Percentiles rank a stretch among this genome's conserved stretches.
Evolutionary conservation across 805 yeast genomes (phyloP).

Genomic region (Kregervanrija delftensis): DNA sequence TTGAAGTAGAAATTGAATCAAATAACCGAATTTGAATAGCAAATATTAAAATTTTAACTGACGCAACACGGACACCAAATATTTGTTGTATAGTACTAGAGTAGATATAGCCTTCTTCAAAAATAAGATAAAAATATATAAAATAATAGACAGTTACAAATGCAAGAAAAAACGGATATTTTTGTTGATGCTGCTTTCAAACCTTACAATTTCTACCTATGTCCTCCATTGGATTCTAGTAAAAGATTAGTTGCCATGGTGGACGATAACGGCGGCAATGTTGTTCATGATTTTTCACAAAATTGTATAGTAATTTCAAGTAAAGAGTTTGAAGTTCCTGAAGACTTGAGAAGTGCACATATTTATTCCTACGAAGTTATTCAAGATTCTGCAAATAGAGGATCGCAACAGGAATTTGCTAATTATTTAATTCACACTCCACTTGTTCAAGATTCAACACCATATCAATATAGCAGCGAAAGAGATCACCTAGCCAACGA

Average conservation of each 20-base stretch:
- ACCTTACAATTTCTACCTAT: constrained; percentile 15
- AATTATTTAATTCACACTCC: constrained; percentile 13
- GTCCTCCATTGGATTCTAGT: constrained; percentile 12
- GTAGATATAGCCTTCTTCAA: no score
- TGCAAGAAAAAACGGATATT: constrained; percentile 2
- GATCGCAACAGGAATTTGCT: constrained; percentile 11
- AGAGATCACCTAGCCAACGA: neutral
- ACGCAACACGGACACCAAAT: neutral
- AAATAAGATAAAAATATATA: no score
- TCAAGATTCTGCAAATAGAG: constrained; percentile 11
- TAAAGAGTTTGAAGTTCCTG: constrained; percentile 6
- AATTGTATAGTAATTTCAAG: constrained; percentile 12
- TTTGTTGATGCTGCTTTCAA: constrained; percentile 9
- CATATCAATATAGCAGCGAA: constrained; percentile 4
- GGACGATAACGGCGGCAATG: constrained; percentile 14
- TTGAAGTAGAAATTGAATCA: no score
- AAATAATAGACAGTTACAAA: no score
- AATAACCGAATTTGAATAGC: no score
- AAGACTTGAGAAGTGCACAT: constrained; percentile 10
- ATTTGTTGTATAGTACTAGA: neutral
- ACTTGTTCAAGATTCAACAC: neutral
- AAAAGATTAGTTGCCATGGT: constrained; percentile 7
- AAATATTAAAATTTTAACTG: no score
- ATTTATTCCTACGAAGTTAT: constrained; percentile 13
- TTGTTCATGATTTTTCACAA: constrained; percentile 8